Evolutionary conservation across 805 yeast species (phyloP), one percentile per base, ranked within the genome.

Genomic region (Blastobotrys parvus): DNA sequence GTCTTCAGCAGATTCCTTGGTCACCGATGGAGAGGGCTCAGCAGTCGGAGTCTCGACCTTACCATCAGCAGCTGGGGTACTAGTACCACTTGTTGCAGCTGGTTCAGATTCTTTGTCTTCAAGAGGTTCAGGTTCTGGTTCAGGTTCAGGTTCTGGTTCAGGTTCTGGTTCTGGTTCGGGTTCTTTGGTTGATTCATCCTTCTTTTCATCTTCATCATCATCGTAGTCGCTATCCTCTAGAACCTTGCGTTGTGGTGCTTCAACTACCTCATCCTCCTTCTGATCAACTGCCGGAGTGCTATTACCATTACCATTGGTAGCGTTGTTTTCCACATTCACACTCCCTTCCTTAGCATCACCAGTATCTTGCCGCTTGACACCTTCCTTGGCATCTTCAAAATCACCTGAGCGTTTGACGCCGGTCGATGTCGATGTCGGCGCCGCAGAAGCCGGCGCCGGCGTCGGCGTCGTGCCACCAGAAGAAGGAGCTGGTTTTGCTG

Each of bases 151-250:
- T 13, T 32, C 22, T 6, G 41, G 32, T 7, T 19, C 15, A 25
- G 41, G 21, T 10, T 21, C n/a, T 22, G 38, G 16, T 5, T 25
- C 5, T 35, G 42, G 37, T 13, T 18, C 27, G 8, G 38, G 38
- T 5, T 39, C 29, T n/a, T 31, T 31, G 36, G 30, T 23, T 31
- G 31, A 29, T 6, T 22, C 27, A n/a, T 13, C 23, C 11, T 22
- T 36, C 7, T 21, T 36, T 29, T 43, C 48, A 31, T 48, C 52
- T 3, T 56, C 59, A 8, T 45, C 59, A 43, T 59, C 72, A 48
- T 71, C 76, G 51, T 69, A 69, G 47, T 69, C 63, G 40, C 66
- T 69, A 44, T 69, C 74, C 45, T 68, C 73, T 41, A 67, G 72
- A 18, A 69, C 63, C 44, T 64, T 58, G 42, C 74, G 58, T 31